Conservation (phyloP, 371 early-diverging fungal genomes). For the Nematocida ausubeli region DNA sequence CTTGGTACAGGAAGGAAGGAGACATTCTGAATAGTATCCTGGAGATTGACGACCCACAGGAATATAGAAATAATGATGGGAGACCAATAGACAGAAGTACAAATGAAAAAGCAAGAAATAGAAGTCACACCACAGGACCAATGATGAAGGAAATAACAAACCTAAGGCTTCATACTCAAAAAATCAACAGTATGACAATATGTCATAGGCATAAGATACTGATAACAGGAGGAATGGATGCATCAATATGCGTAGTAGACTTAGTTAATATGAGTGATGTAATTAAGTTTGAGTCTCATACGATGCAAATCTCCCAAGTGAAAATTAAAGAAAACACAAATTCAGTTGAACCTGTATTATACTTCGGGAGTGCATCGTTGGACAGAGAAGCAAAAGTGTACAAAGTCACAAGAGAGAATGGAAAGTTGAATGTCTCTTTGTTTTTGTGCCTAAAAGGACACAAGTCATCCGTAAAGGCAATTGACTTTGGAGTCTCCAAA, state of each 20-base stretch:
- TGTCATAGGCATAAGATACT: constrained; percentile 51
- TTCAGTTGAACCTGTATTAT: background rate
- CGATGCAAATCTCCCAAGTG: constrained; percentile 54
- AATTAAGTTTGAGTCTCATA: constrained; percentile 48
- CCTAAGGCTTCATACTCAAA: constrained; percentile 42
- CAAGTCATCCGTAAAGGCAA: constrained; percentile 47
- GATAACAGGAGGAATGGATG: constrained; percentile 39
- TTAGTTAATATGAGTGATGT: constrained; percentile 28
- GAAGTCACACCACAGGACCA: background rate
- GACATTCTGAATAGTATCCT: constrained; percentile 51
- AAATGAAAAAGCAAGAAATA: background rate
- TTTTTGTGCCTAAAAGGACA: constrained; percentile 44
- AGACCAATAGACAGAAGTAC: background rate
- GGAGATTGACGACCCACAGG: constrained; percentile 42
- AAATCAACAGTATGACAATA: constrained; percentile 41
- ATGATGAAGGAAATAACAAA: constrained; percentile 35
- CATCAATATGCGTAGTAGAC: constrained; percentile 47
- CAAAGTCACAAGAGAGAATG: constrained; percentile 29
- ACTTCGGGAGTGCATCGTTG: constrained; percentile 50
- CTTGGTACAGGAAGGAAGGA: constrained; percentile 10
- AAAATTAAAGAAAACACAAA: constrained; percentile 18
- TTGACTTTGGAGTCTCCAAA: constrained; percentile 34
- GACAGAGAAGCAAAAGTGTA: constrained; percentile 57
- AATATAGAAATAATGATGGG: background rate
- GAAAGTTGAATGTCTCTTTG: constrained; percentile 24